Conservation (phyloP, 345 rosid species). For the Euclidium syriacum region DNA sequence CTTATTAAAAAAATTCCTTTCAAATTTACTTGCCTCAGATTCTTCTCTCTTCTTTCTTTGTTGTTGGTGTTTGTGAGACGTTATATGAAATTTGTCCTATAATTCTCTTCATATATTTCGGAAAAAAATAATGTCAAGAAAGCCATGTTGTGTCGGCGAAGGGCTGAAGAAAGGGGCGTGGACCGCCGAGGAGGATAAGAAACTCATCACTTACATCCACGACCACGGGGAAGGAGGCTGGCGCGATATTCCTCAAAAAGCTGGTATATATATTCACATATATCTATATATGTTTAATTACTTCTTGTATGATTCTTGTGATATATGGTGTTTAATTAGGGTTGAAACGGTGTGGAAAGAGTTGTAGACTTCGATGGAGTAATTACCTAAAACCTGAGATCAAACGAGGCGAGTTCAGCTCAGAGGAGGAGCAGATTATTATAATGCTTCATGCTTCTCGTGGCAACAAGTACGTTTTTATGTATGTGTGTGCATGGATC, state of each 20-base stretch:
- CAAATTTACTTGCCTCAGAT: neutral
- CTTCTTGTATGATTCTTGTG: neutral
- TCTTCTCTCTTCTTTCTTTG: neutral
- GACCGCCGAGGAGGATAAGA: conserved; percentile 32
- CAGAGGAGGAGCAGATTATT: conserved; percentile 39
- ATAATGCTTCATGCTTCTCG: conserved; percentile 43
- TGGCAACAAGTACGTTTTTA: conserved; percentile 37
- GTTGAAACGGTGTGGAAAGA: conserved; percentile 43
- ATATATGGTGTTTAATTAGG: conserved; percentile 19
- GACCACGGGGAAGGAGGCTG: conserved; percentile 32
- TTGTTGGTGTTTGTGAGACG: conserved; percentile 7
- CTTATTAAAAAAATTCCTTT: neutral
- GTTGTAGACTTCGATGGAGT: conserved; percentile 44
- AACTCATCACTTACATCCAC: conserved; percentile 28
- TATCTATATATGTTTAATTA: neutral
- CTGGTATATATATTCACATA: neutral
- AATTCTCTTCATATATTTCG: neutral
- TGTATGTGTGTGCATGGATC: neutral
- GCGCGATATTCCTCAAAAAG: conserved; percentile 32
- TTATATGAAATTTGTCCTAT: neutral
- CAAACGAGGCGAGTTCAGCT: conserved; percentile 41
- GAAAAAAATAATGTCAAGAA: conserved; percentile 25
- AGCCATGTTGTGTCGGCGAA: conserved; percentile 31
- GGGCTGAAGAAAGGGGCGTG: conserved; percentile 36
- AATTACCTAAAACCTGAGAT: conserved; percentile 41